These are phyloP conservation scores for Ascoidea asiatica DNA, from an alignment of 805 yeast genomes.

Conservation along the genomic window DNA sequence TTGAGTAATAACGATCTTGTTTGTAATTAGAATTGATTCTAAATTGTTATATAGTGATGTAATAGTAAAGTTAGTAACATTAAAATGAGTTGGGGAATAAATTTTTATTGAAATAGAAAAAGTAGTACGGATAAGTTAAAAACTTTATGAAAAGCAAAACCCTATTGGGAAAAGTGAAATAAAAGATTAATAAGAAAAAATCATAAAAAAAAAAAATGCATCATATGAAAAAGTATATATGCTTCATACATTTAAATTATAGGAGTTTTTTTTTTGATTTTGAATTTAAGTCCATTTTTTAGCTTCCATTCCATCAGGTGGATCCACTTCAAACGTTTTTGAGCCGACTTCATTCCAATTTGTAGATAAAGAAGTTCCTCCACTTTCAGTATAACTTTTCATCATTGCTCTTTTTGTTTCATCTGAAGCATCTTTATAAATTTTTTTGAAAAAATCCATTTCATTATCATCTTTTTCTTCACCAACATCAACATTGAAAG, in stretches of 20 bases:
- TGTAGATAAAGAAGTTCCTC: constrained; percentile 88
- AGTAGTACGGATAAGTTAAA: neutral
- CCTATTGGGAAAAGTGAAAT: too few relatives aligned
- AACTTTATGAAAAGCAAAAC: neutral
- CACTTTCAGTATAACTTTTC: constrained; percentile 88
- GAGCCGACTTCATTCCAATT: constrained; percentile 81
- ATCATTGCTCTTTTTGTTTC: constrained; percentile 90
- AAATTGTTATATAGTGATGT: too few relatives aligned
- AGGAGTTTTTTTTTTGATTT: too few relatives aligned
- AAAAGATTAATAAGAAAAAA: too few relatives aligned
- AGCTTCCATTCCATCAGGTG: constrained; percentile 65
- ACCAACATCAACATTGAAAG: constrained; percentile 29
- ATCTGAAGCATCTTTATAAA: constrained; percentile 72
- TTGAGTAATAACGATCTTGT: neutral
- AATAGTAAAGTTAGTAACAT: neutral
- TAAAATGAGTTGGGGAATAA: neutral
- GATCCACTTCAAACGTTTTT: constrained; percentile 47
- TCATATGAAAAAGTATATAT: too few relatives aligned
- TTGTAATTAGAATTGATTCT: neutral
- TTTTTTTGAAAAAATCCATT: constrained; percentile 57
- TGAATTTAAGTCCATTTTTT: constrained; percentile 45
- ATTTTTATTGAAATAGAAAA: too few relatives aligned
- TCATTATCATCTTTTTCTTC: constrained; percentile 34
- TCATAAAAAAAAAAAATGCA: too few relatives aligned
- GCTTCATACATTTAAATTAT: neutral